Conservation (phyloP, 768 basidiomycete species). For the Neoboletus brunneissimus region DNA sequence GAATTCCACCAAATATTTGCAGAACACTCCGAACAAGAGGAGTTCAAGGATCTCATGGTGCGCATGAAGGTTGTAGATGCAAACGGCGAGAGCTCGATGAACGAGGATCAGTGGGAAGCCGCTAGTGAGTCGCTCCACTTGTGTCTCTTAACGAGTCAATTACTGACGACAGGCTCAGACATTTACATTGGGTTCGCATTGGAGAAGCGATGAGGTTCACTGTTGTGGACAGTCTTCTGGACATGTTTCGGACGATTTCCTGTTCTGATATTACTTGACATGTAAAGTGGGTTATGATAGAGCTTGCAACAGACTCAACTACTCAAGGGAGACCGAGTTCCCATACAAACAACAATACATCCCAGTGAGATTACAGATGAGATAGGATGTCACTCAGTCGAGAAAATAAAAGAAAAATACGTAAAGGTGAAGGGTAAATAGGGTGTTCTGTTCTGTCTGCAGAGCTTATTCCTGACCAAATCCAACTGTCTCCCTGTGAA, state of each 20-base stretch:
- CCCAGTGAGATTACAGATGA: slow-evolving; percentile 30
- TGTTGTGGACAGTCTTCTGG: not conserved
- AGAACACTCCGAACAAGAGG: slow-evolving; percentile 74
- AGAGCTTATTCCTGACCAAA: slow-evolving; percentile 84
- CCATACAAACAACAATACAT: slow-evolving; percentile 15
- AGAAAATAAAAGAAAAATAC: slow-evolving; percentile 5
- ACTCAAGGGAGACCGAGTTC: not conserved
- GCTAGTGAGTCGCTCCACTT: slow-evolving; percentile 68
- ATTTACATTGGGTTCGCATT: slow-evolving; percentile 94
- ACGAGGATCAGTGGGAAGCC: slow-evolving; percentile 96
- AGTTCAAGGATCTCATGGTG: slow-evolving; percentile 80
- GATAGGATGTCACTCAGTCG: slow-evolving; percentile 23
- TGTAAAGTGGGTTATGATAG: slow-evolving; percentile 1
- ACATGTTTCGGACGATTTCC: slow-evolving; percentile 2
- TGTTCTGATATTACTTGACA: slow-evolving; percentile 4
- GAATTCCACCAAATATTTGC: slow-evolving; percentile 89
- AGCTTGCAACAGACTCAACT: not conserved
- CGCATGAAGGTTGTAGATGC: slow-evolving; percentile 90
- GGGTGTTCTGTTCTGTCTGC: not conserved
- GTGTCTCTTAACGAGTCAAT: not conserved
- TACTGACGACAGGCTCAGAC: slow-evolving; percentile 48
- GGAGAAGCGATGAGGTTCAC: slow-evolving; percentile 52
- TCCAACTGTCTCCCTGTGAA: slow-evolving; percentile 80
- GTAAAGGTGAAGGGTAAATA: slow-evolving; percentile 13
- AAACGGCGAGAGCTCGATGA: slow-evolving; percentile 87